Conservation (phyloP, 2,329 filamentous ascomycete genomes). For the Trichoderma atrobrunneum region DNA sequence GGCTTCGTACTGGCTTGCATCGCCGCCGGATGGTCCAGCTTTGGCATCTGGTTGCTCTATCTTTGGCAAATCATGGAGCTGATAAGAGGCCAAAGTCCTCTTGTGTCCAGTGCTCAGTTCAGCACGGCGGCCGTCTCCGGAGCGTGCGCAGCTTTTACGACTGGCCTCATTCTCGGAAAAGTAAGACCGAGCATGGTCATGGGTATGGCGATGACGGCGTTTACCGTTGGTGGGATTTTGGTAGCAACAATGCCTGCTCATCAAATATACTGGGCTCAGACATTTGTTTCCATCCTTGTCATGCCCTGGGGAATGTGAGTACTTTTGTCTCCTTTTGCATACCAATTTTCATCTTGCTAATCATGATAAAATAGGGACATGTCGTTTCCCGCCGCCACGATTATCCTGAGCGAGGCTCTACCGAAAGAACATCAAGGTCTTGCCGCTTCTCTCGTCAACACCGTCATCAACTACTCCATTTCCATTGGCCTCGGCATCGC, state of each 20-base stretch:
- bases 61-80: conserved; percentile 44
- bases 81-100: conserved; percentile 37
- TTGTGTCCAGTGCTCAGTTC: conserved; percentile 40
- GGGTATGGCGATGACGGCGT: conserved; percentile 40
- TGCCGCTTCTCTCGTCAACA: conserved; percentile 52
- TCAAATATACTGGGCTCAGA: conserved; percentile 60
- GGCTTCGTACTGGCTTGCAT: conserved; percentile 51
- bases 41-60: conserved; percentile 49
- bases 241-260: conserved; percentile 43
- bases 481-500: conserved; percentile 61
- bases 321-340: not conserved
- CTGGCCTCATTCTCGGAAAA: conserved; percentile 32
- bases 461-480: conserved; percentile 63
- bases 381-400: conserved; percentile 56
- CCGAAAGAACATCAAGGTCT: conserved; percentile 41
- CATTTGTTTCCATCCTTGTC: conserved; percentile 45
- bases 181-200: conserved; percentile 36
- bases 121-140: conserved; percentile 36
- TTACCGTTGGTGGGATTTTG: conserved; percentile 38
- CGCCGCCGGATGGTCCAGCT: conserved; percentile 47
- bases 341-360: conserved; percentile 20
- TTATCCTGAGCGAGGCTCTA: conserved; percentile 52
- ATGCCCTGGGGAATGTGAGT: conserved; percentile 19
- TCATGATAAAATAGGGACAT: conserved; percentile 52
- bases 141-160: conserved; percentile 42